phyloP scores from a whole-genome alignment of 2,329 filamentous ascomycete species.

The Aschersonia sp. region DNA sequence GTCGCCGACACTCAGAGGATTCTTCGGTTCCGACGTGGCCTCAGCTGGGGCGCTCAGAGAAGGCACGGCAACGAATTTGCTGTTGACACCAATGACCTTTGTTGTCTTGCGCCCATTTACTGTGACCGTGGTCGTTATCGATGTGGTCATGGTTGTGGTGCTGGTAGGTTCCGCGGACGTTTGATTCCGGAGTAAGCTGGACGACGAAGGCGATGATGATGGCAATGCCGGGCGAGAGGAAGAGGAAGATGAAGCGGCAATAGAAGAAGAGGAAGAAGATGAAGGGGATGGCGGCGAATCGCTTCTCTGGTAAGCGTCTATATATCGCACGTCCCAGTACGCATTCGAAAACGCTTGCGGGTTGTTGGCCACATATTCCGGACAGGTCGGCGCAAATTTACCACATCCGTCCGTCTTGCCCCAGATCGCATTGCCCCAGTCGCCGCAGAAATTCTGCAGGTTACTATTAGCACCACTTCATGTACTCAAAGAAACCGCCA shows the following conservation, averaged over 20 bases:
- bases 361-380: slow-evolving; percentile 29
- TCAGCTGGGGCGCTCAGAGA: slow-evolving; percentile 1
- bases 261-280: not conserved
- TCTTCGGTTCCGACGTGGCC: slow-evolving; percentile 8
- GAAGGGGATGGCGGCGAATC: not conserved
- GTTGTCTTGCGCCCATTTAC: slow-evolving; percentile 7
- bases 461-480: not conserved
- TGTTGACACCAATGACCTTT: not conserved
- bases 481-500: not conserved
- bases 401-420: slow-evolving; percentile 21
- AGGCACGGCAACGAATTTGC: not conserved
- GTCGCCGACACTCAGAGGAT: slow-evolving; percentile 17
- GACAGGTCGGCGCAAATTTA: slow-evolving; percentile 26
- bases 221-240: not conserved
- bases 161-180: slow-evolving; percentile 6
- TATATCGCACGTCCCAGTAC: slow-evolving; percentile 40
- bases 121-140: slow-evolving; percentile 7
- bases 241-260: not conserved
- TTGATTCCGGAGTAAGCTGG: not conserved
- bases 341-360: slow-evolving; percentile 26
- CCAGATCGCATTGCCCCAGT: slow-evolving; percentile 47
- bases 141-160: slow-evolving; percentile 13
- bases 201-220: not conserved
- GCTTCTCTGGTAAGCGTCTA: slow-evolving; percentile 27
- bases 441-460: slow-evolving; percentile 56